Evolutionary conservation across 768 basidiomycete species (phyloP).

Genomic region (Rhizopogon salebrosus): DNA sequence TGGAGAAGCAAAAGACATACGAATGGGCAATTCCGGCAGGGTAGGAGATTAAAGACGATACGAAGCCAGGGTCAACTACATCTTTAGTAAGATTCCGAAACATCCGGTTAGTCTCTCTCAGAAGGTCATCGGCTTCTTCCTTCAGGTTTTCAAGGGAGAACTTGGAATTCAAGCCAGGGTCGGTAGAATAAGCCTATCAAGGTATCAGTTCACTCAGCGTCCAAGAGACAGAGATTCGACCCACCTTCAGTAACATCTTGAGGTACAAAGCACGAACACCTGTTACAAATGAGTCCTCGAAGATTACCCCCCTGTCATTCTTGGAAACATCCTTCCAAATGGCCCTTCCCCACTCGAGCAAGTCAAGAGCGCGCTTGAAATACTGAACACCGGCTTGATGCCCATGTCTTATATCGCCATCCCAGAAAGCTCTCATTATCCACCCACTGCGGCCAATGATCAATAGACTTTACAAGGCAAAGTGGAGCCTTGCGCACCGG

Average conservation of each 20-base stretch:
- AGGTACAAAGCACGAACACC: constrained; percentile 10
- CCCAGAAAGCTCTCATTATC: constrained; percentile 14
- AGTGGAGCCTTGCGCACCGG: constrained; percentile 21
- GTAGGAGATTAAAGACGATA: constrained; percentile 13
- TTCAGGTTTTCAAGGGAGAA: constrained; percentile 9
- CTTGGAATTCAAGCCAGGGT: constrained; percentile 4
- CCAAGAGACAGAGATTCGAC: not conserved
- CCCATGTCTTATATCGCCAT: not conserved
- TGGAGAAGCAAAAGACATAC: constrained; percentile 4
- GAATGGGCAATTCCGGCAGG: constrained; percentile 9
- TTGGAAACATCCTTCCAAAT: constrained; percentile 11
- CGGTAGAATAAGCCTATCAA: not conserved
- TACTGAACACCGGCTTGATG: constrained; percentile 3
- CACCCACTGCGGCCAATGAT: constrained; percentile 8
- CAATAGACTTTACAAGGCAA: not conserved
- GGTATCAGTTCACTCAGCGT: not conserved
- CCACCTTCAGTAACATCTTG: constrained; percentile 4
- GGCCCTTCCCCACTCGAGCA: constrained; percentile 13
- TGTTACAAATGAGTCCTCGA: constrained; percentile 14
- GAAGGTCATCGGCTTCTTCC: constrained; percentile 15
- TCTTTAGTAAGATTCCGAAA: not conserved
- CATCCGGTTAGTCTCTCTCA: constrained; percentile 4
- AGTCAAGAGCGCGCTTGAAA: constrained; percentile 9
- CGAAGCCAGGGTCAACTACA: constrained; percentile 9
- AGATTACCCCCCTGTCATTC: constrained; percentile 13